Percentiles rank a stretch among this genome's conserved stretches.
Evolutionary conservation across 73 alveolate genomes (phyloP).

Genomic region (Tetrahymena elliotti): DNA sequence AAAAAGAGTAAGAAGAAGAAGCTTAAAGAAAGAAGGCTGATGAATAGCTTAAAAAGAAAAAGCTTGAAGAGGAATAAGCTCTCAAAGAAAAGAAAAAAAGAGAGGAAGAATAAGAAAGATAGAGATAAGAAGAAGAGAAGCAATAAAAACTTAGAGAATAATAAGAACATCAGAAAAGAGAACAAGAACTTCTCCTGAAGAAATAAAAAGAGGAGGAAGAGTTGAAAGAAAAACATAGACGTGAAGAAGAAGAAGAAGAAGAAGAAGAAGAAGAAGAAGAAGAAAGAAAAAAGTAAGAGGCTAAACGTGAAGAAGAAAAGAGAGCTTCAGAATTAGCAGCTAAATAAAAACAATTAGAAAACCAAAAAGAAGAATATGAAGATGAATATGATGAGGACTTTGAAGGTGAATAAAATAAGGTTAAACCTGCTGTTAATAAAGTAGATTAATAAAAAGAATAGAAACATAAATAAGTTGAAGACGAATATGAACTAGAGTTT

Average conservation of each 20-base stretch:
- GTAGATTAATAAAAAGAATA: not conserved
- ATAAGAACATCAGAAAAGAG: not conserved
- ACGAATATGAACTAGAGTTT: not conserved
- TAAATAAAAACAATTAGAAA: not conserved
- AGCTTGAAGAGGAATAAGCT: not conserved
- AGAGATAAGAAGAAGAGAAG: too few species aligned
- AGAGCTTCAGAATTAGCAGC: not conserved
- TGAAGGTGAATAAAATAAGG: not conserved
- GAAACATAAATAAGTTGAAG: not conserved
- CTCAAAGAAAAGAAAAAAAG: not conserved
- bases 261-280: not conserved
- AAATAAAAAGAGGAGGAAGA: not conserved
- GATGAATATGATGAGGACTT: not conserved
- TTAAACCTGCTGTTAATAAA: not conserved
- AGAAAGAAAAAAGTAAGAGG: not conserved
- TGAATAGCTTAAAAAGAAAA: not conserved
- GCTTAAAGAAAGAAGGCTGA: not conserved
- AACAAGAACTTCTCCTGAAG: not conserved
- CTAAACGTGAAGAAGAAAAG: not conserved
- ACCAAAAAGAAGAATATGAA: not conserved
- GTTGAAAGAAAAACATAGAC: not conserved
- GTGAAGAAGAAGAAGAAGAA: not conserved
- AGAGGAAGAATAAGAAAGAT: not conserved
- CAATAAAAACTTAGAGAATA: not conserved
- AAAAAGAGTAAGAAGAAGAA: not conserved